Conservation (phyloP, 2,329 filamentous ascomycete genomes). For the Onygenales sp. region DNA sequence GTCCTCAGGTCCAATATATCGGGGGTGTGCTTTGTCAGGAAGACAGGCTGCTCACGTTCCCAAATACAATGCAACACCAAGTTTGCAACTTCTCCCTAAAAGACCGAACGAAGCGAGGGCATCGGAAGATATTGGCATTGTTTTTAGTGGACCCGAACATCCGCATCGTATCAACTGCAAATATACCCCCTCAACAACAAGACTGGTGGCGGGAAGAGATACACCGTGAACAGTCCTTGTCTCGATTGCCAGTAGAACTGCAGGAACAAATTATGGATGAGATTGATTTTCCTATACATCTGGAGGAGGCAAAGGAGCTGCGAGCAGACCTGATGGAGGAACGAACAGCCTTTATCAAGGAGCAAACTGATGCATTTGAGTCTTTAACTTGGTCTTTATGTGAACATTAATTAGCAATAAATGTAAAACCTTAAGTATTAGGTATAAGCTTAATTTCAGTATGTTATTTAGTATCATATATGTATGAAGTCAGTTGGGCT, state of each 20-base stretch:
- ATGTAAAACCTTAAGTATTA: no score
- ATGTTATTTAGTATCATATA: no score
- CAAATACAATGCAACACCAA: slow-evolving; percentile 10
- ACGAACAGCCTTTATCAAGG: not conserved
- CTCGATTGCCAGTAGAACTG: slow-evolving; percentile 5
- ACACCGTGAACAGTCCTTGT: not conserved
- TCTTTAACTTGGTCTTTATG: slow-evolving; percentile 4
- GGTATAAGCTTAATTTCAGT: no score
- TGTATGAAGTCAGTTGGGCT: no score
- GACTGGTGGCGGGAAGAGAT: slow-evolving; percentile 9
- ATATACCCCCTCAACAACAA: slow-evolving; percentile 6
- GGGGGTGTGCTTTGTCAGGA: slow-evolving; percentile 9
- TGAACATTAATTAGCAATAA: slow-evolving; percentile 4
- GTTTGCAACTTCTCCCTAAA: slow-evolving; percentile 5
- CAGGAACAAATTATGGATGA: slow-evolving; percentile 2
- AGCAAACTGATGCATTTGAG: not conserved
- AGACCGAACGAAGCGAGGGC: slow-evolving; percentile 8
- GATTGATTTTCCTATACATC: slow-evolving; percentile 1
- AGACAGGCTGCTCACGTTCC: slow-evolving; percentile 12
- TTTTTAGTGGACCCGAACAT: slow-evolving; percentile 10
- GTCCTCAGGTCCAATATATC: slow-evolving; percentile 6
- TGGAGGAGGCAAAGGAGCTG: slow-evolving; percentile 9
- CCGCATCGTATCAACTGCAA: slow-evolving; percentile 10
- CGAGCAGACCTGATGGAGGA: slow-evolving; percentile 10
- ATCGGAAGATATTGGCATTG: slow-evolving; percentile 10